Conservation (phyloP, 1,139 yeast species). For the Saccharomycopsis phalli region DNA sequence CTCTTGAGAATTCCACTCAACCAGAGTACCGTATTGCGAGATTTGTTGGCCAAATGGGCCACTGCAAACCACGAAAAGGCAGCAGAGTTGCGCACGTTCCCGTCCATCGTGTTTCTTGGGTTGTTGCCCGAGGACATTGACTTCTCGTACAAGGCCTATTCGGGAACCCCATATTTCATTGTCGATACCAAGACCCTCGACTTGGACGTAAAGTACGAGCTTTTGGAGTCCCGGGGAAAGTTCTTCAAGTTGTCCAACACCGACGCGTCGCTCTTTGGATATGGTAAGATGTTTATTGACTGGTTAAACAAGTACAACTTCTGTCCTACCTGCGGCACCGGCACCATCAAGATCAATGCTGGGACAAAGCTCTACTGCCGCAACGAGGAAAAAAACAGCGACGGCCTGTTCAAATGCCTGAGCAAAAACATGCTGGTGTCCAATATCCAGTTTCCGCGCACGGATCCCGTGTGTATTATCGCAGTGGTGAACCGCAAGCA, state of each 20-base stretch:
- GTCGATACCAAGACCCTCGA: constrained; percentile 44
- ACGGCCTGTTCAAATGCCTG: constrained; percentile 33
- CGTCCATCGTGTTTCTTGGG: constrained; percentile 17
- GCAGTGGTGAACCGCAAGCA: constrained; percentile 61
- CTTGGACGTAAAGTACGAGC: constrained; percentile 1
- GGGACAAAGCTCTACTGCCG: constrained; percentile 72
- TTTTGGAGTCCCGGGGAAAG: constrained; percentile 22
- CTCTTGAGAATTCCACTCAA: not conserved
- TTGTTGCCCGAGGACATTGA: constrained; percentile 30
- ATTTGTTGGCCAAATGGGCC: constrained; percentile 27
- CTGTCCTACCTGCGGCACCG: constrained; percentile 85
- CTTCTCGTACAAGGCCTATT: constrained; percentile 36
- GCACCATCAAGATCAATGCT: constrained; percentile 62
- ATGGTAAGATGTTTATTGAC: constrained; percentile 77
- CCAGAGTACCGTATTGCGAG: constrained; percentile 20
- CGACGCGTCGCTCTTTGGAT: constrained; percentile 65
- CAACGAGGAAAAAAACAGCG: not conserved
- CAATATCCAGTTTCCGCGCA: constrained; percentile 70
- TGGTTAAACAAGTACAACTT: constrained; percentile 70
- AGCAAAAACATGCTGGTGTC: constrained; percentile 46
- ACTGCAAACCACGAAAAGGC: constrained; percentile 21
- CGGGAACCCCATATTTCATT: constrained; percentile 72
- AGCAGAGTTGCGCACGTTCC: constrained; percentile 8
- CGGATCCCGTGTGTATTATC: constrained; percentile 80
- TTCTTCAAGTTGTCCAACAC: constrained; percentile 31